Evolutionary conservation across 1,284 basidiomycete species (phyloP).

Genomic region (Vanrija pseudolonga): DNA sequence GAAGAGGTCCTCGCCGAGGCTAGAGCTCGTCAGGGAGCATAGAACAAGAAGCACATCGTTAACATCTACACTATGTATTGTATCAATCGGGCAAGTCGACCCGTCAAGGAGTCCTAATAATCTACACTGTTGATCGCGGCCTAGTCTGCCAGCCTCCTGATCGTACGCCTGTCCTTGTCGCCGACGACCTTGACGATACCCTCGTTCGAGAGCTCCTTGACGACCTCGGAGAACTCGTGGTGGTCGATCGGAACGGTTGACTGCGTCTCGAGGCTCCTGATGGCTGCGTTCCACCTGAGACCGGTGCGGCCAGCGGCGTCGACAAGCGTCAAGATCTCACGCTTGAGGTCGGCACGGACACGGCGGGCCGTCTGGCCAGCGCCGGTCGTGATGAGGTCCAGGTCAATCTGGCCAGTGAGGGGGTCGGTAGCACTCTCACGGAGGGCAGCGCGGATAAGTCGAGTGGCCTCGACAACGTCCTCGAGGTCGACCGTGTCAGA

Average conservation of each 20-base stretch:
- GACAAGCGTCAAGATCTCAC: constrained; percentile 64
- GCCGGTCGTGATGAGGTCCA: constrained; percentile 92
- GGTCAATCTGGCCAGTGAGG: constrained; percentile 83
- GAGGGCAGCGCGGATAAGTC: constrained; percentile 93
- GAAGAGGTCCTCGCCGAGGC: constrained; percentile 34
- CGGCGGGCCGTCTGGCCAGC: constrained; percentile 79
- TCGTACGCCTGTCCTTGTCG: constrained; percentile 76
- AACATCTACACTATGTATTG: too few relatives aligned
- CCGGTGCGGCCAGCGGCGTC: constrained; percentile 62
- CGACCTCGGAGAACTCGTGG: constrained; percentile 75
- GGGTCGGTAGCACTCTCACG: constrained; percentile 93
- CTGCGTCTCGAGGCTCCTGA: constrained; percentile 70
- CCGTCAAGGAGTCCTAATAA: too few relatives aligned
- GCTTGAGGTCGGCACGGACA: constrained; percentile 76
- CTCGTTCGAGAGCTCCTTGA: constrained; percentile 72
- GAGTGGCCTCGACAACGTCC: constrained; percentile 86
- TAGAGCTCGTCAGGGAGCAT: constrained; percentile 6
- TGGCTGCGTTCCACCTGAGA: constrained; percentile 72
- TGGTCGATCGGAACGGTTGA: constrained; percentile 71
- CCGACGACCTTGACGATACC: constrained; percentile 78
- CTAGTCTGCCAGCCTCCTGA: constrained; percentile 53
- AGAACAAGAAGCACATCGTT: too few relatives aligned
- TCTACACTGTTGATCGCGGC: too few relatives aligned
- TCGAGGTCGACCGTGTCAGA: constrained; percentile 74
- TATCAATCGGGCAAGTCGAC: too few relatives aligned